Percentiles rank a stretch among this genome's conserved stretches.
phyloP scores from a whole-genome alignment of 2,329 filamentous ascomycete genomes.

The Aspergillus brunneoviolaceus region DNA sequence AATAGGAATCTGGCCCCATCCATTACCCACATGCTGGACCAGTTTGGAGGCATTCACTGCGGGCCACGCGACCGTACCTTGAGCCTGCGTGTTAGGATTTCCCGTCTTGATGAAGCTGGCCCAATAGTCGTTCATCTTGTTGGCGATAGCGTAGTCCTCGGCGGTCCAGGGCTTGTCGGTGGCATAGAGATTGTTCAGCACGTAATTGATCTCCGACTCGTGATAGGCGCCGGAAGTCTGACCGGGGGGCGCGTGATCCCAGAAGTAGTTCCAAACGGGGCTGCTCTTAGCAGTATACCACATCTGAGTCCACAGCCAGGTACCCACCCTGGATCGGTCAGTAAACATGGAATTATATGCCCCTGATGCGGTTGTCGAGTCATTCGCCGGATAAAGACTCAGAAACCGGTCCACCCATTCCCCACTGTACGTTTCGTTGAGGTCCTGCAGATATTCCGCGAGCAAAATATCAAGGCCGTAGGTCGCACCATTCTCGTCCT shows the following conservation, averaged over 20 bases:
- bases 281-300: slow-evolving; percentile 19
- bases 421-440: background rate
- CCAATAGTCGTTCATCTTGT: slow-evolving; percentile 31
- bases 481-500: slow-evolving; percentile 28
- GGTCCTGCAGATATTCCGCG: slow-evolving; percentile 20
- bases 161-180: slow-evolving; percentile 21
- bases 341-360: slow-evolving; percentile 24
- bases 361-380: slow-evolving; percentile 12
- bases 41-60: background rate
- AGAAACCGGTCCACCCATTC: background rate
- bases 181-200: slow-evolving; percentile 30
- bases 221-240: slow-evolving; percentile 27
- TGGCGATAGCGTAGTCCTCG: slow-evolving; percentile 24
- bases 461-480: slow-evolving; percentile 25
- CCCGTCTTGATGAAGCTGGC: slow-evolving; percentile 33
- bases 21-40: slow-evolving; percentile 9
- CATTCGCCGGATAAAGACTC: slow-evolving; percentile 8
- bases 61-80: background rate
- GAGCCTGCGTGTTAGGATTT: slow-evolving; percentile 28
- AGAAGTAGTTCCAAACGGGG: slow-evolving; percentile 30
- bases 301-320: slow-evolving; percentile 23
- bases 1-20: slow-evolving; percentile 6
- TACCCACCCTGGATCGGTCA: slow-evolving; percentile 28
- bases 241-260: slow-evolving; percentile 28
- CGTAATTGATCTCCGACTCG: slow-evolving; percentile 31